Conservation (phyloP, 805 yeast genomes). For the Myxozyma udenii region DNA sequence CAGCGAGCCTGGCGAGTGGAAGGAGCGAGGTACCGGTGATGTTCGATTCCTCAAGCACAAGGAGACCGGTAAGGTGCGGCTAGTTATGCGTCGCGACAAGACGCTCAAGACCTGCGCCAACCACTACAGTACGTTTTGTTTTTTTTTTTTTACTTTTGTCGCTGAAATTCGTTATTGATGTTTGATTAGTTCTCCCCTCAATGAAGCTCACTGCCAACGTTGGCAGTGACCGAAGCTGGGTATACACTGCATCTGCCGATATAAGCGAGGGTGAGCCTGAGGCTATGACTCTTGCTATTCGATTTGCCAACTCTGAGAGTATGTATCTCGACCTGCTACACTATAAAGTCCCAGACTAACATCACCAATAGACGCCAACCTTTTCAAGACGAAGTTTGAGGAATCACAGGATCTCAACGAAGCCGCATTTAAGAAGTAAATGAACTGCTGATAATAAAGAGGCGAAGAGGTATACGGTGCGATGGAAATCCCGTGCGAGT, state of each 20-base stretch:
- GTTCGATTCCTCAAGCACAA: conserved; percentile 93
- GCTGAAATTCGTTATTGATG: not conserved
- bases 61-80: conserved; percentile 73
- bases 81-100: conserved; percentile 98
- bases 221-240: conserved; percentile 98
- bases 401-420: conserved; percentile 72
- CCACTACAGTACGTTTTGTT: conserved; percentile 61
- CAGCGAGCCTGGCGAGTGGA: conserved; percentile 85
- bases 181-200: conserved; percentile 29
- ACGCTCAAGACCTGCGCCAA: conserved; percentile 97
- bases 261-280: conserved; percentile 94
- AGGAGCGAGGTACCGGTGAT: conserved; percentile 99
- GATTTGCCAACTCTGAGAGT: conserved; percentile 58
- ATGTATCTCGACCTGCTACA: conserved; percentile 45
- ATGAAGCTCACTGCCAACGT: conserved; percentile 75
- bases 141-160: not conserved
- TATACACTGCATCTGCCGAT: conserved; percentile 90
- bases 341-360: not conserved
- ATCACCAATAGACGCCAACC: conserved; percentile 69
- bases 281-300: conserved; percentile 93
- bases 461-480: too few relatives aligned
- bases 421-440: conserved; percentile 33
- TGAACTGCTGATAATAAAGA: not conserved
- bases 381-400: conserved; percentile 89
- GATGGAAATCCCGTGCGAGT: too few relatives aligned